Conservation (phyloP, 1,139 yeast species). For the Saccharomyces hybrid region DNA sequence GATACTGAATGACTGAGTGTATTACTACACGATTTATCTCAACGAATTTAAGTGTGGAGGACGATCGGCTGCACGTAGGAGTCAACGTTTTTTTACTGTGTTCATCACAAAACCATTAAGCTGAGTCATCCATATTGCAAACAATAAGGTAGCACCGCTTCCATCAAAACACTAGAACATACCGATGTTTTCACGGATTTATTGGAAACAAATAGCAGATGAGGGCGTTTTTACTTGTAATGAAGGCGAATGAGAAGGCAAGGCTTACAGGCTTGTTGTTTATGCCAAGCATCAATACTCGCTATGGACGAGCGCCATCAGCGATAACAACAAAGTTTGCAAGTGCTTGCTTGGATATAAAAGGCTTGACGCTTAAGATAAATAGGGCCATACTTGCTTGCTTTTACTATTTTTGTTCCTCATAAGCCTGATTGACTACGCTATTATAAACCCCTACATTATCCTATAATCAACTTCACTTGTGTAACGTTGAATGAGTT, state of each 20-base stretch:
- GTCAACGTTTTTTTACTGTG: background rate
- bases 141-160: conserved; percentile 51
- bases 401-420: conserved; percentile 23
- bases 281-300: conserved; percentile 82
- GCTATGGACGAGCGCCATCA: conserved; percentile 74
- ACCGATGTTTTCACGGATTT: conserved; percentile 81
- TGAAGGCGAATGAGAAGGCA: conserved; percentile 96
- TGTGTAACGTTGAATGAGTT: background rate
- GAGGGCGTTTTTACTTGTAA: conserved; percentile 84
- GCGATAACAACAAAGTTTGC: conserved; percentile 65
- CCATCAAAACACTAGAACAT: conserved; percentile 80
- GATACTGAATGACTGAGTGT: background rate
- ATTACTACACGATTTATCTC: background rate
- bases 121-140: background rate
- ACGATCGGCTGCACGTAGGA: background rate
- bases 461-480: conserved; percentile 39
- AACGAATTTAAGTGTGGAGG: background rate
- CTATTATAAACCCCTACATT: no score
- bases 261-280: conserved; percentile 84
- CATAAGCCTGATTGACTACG: conserved; percentile 53
- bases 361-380: background rate
- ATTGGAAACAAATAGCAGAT: conserved; percentile 32
- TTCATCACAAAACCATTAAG: background rate
- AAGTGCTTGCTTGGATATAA: background rate
- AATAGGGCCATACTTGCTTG: conserved; percentile 14